Evolutionary conservation across 768 basidiomycete species (phyloP).

Genomic region (Boletales sp.): DNA sequence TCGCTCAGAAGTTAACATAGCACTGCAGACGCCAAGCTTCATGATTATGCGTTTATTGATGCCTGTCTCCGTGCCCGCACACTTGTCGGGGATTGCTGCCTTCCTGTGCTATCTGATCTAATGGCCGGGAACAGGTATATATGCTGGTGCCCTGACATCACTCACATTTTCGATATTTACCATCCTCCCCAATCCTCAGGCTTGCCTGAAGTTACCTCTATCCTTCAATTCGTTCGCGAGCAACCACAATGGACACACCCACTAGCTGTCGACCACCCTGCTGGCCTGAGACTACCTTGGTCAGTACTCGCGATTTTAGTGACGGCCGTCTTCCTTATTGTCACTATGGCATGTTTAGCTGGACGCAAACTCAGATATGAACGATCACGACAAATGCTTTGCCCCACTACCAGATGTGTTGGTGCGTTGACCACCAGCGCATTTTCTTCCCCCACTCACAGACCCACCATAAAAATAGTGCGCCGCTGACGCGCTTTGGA

Average conservation of each 20-base stretch:
- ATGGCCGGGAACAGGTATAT: constrained; percentile 16
- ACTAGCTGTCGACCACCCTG: background rate
- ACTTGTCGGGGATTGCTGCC: background rate
- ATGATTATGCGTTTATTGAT: background rate
- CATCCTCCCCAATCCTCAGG: background rate
- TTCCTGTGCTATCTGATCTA: constrained; percentile 18
- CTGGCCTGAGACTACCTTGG: constrained; percentile 6
- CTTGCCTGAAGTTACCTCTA: background rate
- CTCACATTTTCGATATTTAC: constrained; percentile 1
- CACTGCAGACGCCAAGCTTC: too few species aligned
- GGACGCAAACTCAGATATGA: background rate
- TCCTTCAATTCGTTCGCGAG: background rate
- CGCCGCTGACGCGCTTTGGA: constrained; percentile 1
- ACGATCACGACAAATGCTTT: constrained; percentile 1
- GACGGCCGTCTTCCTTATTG: background rate
- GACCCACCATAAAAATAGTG: background rate
- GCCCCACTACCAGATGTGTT: constrained; percentile 2
- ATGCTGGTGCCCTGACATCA: constrained; percentile 3
- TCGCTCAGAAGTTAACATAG: background rate
- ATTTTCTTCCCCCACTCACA: background rate
- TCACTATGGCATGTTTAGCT: constrained; percentile 5
- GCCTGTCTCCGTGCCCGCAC: constrained; percentile 1
- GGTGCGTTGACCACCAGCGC: background rate
- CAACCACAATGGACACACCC: constrained; percentile 8
- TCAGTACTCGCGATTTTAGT: background rate